Conservation (phyloP, 139 green algal genomes). For the Chlamydomonas eustigma region DNA sequence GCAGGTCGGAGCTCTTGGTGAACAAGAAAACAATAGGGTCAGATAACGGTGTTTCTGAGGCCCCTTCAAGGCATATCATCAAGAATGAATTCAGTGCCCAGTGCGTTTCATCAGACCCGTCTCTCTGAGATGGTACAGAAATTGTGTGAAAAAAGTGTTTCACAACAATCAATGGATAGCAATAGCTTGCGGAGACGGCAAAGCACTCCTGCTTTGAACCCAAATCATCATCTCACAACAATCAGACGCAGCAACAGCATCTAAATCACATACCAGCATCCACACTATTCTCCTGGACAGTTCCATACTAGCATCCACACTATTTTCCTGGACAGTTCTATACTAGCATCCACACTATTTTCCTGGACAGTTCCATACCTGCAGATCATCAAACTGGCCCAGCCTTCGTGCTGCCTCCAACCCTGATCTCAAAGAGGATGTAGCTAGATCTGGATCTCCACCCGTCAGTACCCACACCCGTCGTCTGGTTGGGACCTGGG, state of each 20-base stretch:
- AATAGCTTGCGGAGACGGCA: too few relatives aligned
- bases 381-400: slow-evolving; percentile 22
- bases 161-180: too few relatives aligned
- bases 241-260: too few relatives aligned
- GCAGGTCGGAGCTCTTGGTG: neutral
- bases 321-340: too few relatives aligned
- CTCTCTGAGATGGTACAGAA: too few relatives aligned
- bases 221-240: too few relatives aligned
- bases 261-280: too few relatives aligned
- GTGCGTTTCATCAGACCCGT: neutral
- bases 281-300: too few relatives aligned
- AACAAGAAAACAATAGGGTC: neutral
- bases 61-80: neutral
- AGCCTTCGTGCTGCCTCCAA: neutral
- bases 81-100: slow-evolving; percentile 1
- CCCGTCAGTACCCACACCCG: slow-evolving; percentile 72
- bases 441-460: slow-evolving; percentile 31
- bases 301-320: too few relatives aligned
- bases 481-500: neutral
- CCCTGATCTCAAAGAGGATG: neutral
- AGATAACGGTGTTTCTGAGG: neutral
- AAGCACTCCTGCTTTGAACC: too few relatives aligned
- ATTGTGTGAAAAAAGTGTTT: neutral
- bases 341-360: too few relatives aligned
- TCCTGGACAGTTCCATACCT: too few relatives aligned